Evolutionary conservation across 257 asterid genomes (phyloP), one percentile per base, ranked within the genome.

Genomic region (Nicotiana paniculata): DNA sequence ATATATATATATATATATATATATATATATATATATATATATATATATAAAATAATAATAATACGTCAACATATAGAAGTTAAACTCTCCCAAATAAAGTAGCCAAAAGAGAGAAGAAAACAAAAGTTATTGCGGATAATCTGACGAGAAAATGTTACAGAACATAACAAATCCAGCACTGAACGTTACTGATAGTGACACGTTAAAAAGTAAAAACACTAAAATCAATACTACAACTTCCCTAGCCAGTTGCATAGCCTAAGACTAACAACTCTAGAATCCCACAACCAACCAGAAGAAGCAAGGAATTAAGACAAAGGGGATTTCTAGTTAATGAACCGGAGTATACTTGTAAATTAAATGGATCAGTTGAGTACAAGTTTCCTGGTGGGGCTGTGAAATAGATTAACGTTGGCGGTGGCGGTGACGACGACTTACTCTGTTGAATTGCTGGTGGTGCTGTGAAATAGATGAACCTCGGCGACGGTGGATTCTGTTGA

Each of bases 321-420:
- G 63, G 18, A 66, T 79, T 64, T 48, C 82, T 18, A 13, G 46
- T 32, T 51, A 85, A 17, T 32, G 82, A 89, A 21, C 80, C 53
- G 2, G 87, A 83, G 81, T 87, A 82, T 32, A 86, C 82, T 53
- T 80, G 48, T 86, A 90, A 72, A 77, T 64, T 74, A 66, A 82
- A 86, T 11, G 93, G 91, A 79, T 90, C 90, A 26, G 80, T 82
- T 77, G 83, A 84, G 70, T 86, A 81, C 77, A 75, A n/a, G 63
- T 58, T 77, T 33, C 83, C 77, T 10, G 39, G 83, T 6, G 84
- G 84, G 3, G 80, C 86, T 35, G 83, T 83, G 30, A 85, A 79
- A 46, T 85, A 89, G 18, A 79, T 81, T 65, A 89, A 89, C 80
- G 88, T 81, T 7, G 90, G 88, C 0, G 86, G 86, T 0, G 85